Evolutionary conservation across 345 rosid species (phyloP), one percentile per base, ranked within the genome.

Genomic region (Erysimum cheiranthoides): DNA sequence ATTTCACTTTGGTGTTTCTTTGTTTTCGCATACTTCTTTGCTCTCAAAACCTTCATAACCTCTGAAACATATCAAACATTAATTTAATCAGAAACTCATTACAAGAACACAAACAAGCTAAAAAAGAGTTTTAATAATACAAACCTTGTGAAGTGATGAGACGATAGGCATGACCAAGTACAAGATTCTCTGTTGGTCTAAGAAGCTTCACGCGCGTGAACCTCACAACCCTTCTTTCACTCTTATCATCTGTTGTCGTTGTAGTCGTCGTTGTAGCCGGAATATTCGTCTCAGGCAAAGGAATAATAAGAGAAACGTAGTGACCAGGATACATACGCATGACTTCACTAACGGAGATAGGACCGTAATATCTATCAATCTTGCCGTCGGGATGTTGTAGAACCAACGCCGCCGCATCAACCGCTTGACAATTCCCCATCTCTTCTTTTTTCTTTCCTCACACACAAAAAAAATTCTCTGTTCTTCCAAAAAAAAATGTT

Each of bases 401-500:
- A 17, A 89, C 98, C 57, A 95, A 76, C 17, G 96, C 99, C 1
- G 98, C 99, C 1, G 99, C 99, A 66, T 95, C 99, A 38, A 95
- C 85, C 53, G 99, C 92, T 58, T 95, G 99, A 75, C 98, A 95
- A 36, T 95, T 95, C 31, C 99, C 99, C 99, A 90, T 95, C 32
- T 73, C 66, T 71, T n/a, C 9, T 1, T 39, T 36, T 17, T n/a
- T n/a, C n/a, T n/a, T n/a, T 59, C 64, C 21, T 32, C 61, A n/a
- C 61, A 32, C 36, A 30, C 5, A 17, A 61, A 16, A 5, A 50
- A 27, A 42, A 32, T 17, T 3, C 21, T 25, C 2, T 27, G 14
- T 36, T 56, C 21, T 36, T 10, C 17, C 5, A 38, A 8, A 28
- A 17, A 16, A 8, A 25, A 39, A 8, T 11, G 66, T 38, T 28